Evolutionary conservation across 2,329 filamentous ascomycete genomes (phyloP).

Genomic region (Penicillium sp.): DNA sequence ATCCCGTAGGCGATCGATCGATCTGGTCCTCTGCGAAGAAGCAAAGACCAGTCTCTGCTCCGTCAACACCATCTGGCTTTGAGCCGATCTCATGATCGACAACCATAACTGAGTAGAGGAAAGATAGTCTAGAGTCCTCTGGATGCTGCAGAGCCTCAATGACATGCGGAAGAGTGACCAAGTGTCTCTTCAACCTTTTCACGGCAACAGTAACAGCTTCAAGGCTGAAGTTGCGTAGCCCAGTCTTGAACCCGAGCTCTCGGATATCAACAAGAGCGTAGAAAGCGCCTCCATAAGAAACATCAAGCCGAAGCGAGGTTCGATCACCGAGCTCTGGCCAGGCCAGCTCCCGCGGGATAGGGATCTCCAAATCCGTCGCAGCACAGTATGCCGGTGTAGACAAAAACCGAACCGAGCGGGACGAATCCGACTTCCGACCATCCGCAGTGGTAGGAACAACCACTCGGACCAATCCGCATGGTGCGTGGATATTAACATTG

Average conservation of each 20-base stretch:
- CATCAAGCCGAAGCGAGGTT: slow-evolving; percentile 32
- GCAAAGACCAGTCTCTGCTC: slow-evolving; percentile 47
- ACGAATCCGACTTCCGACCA: slow-evolving; percentile 38
- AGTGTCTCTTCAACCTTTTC: slow-evolving; percentile 17
- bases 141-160: slow-evolving; percentile 29
- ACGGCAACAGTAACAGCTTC: slow-evolving; percentile 10
- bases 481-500: slow-evolving; percentile 45
- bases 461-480: slow-evolving; percentile 47
- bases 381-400: slow-evolving; percentile 47
- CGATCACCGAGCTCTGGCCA: slow-evolving; percentile 43
- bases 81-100: slow-evolving; percentile 18
- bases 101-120: slow-evolving; percentile 48
- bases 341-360: slow-evolving; percentile 28
- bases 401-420: slow-evolving; percentile 44
- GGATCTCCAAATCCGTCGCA: slow-evolving; percentile 33
- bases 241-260: slow-evolving; percentile 42
- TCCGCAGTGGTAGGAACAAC: slow-evolving; percentile 41
- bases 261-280: slow-evolving; percentile 42
- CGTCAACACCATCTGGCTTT: slow-evolving; percentile 16
- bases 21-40: slow-evolving; percentile 52
- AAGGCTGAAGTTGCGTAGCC: slow-evolving; percentile 32
- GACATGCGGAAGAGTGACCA: slow-evolving; percentile 22
- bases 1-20: slow-evolving; percentile 47
- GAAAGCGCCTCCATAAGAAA: slow-evolving; percentile 51
- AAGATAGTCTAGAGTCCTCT: slow-evolving; percentile 34